Base-by-base conservation (phyloP, 768 basidiomycete species). In the Rhizopogon rudus region DNA sequence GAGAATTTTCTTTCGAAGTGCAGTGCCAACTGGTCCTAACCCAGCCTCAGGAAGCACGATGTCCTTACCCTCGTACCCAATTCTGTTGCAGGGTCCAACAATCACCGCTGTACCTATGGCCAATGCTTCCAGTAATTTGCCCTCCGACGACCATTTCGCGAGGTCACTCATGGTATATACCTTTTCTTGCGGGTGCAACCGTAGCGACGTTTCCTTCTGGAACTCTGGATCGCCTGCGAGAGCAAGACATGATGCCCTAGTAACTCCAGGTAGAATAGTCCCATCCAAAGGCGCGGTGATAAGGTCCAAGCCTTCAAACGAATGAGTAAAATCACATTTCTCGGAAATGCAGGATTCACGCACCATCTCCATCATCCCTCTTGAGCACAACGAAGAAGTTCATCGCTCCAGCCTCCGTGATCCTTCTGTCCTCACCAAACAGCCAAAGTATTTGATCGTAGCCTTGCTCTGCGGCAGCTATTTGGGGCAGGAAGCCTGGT, bases 201-300 rank as follows among this genome's bases (percentile, higher is more conserved):
- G 71, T 28, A 68, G 53, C 3, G 64, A 53, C 44, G 51, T 4
- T 2, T 51, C 52, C 31, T 54, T 40, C 40, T 17, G 77, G 46
- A 77, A 78, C 0, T 75, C 72, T 59, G 91, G 90, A 8, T 83
- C 84, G 14, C 81, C 73, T 4, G 83, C 81, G 43, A 98, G 84
- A 0, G 77, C 63, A 40, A 97, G 80, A 42, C 91, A 84, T 28
- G 91, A 93, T 63, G 89, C 88, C 58, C 94, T 85, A 6, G 94
- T 97, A 25, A 98, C 84, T 44, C 95, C 93, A 2, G 94, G 93
- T 2, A 98, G 82, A 63, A 98, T 92, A 71, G 91, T 88, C 49
- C 94, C 93, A 66, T 90, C 92, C 57, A 97, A 74, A 13, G 92
- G 88, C 1, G 94, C 91, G 1, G 96, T 97, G 59, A 92, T 77